These are phyloP conservation scores for Trichoderma breve DNA, from an alignment of 2,329 filamentous ascomycete species.

Conservation along the genomic window DNA sequence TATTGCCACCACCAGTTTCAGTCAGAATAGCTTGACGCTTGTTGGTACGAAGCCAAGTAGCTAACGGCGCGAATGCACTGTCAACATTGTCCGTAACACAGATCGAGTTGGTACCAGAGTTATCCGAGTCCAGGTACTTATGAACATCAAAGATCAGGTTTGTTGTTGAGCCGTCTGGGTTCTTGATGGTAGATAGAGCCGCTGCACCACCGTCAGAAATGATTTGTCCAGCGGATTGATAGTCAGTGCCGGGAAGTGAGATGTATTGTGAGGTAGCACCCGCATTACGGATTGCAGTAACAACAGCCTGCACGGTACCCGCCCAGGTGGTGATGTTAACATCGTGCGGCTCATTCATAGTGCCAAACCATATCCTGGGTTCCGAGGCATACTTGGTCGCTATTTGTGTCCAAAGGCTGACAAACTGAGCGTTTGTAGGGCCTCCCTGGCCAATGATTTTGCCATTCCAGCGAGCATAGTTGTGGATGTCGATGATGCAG, in stretches of 20 bases:
- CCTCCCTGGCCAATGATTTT: constrained; percentile 62
- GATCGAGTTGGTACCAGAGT: constrained; percentile 47
- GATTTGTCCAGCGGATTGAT: constrained; percentile 46
- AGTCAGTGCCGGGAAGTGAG: constrained; percentile 60
- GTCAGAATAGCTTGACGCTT: constrained; percentile 14
- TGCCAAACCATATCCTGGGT: constrained; percentile 55
- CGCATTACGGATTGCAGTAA: constrained; percentile 59
- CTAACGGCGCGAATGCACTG: constrained; percentile 42
- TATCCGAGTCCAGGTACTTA: constrained; percentile 56
- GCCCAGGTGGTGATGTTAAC: constrained; percentile 55
- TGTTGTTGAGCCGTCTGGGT: constrained; percentile 52
- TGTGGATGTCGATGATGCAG: constrained; percentile 57
- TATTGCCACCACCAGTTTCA: constrained; percentile 10
- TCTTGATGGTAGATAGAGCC: constrained; percentile 51
- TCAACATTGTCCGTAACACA: constrained; percentile 51
- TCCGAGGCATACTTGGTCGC: constrained; percentile 47
- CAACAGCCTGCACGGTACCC: constrained; percentile 55
- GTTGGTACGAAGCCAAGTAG: constrained; percentile 34
- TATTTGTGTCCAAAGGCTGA: constrained; percentile 53
- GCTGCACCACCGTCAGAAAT: constrained; percentile 46
- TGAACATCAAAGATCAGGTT: constrained; percentile 57
- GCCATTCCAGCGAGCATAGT: constrained; percentile 58
- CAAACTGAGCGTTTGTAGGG: constrained; percentile 57
- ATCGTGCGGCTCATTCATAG: constrained; percentile 67
- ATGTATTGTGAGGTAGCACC: constrained; percentile 54